Conservation (phyloP, 1,284 basidiomycete species). For the Quambalaria eucalypti region DNA sequence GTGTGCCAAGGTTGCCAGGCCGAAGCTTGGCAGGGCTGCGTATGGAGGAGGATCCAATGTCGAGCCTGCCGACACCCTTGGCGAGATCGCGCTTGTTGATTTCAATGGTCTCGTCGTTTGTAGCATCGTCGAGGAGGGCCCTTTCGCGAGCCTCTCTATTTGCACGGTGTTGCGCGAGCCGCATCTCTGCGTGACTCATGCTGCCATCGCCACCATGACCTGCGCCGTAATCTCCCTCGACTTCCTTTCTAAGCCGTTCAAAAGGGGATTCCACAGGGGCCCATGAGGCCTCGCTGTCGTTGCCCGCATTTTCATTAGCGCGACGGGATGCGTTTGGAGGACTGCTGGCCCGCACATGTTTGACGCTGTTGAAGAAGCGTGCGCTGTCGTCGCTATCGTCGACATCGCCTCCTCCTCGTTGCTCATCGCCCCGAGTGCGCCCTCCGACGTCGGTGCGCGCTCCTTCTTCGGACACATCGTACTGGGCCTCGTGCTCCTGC, state of each 20-base stretch:
- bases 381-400: conserved; percentile 13
- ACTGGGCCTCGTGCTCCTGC: neutral
- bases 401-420: too few relatives aligned
- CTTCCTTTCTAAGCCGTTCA: conserved; percentile 60
- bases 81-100: neutral
- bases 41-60: neutral
- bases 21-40: conserved; percentile 8
- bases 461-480: neutral
- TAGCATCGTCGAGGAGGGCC: neutral
- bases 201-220: neutral
- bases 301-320: conserved; percentile 9
- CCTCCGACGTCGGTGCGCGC: neutral
- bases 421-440: neutral
- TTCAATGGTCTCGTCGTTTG: neutral
- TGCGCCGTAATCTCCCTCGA: conserved; percentile 53
- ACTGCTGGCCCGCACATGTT: neutral
- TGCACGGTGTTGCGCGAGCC: neutral
- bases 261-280: conserved; percentile 61
- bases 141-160: neutral
- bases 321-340: neutral
- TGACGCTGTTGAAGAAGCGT: conserved; percentile 2
- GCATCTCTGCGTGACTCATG: conserved; percentile 3
- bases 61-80: neutral
- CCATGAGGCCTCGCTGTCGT: conserved; percentile 8
- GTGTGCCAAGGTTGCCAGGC: conserved; percentile 5